Evolutionary conservation across 805 yeast species (phyloP).

Genomic region (Scheffersomyces ergatensis): DNA sequence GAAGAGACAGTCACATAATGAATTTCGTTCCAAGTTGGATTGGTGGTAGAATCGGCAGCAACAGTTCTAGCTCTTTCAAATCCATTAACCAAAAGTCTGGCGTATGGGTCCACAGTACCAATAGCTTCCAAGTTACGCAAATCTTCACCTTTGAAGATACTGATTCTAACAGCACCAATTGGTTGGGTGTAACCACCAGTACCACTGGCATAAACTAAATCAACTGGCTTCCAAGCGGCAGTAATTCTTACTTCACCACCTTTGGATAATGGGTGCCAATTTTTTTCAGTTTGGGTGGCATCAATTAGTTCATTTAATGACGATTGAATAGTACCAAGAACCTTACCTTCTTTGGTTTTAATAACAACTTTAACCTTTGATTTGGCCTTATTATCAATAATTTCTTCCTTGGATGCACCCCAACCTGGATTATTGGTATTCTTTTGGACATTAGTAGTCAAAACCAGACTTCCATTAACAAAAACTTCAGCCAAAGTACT

Average conservation of each 20-base stretch:
- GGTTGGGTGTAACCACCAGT: conserved; percentile 89
- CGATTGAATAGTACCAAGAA: conserved; percentile 58
- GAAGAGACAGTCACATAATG: conserved; percentile 81
- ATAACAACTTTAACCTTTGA: conserved; percentile 67
- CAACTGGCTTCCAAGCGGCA: conserved; percentile 86
- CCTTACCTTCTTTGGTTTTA: conserved; percentile 53
- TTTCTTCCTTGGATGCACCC: conserved; percentile 60
- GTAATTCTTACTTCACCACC: conserved; percentile 75
- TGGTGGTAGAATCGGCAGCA: conserved; percentile 58
- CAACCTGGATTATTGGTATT: conserved; percentile 67
- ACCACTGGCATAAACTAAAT: conserved; percentile 62
- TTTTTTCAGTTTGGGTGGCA: conserved; percentile 71
- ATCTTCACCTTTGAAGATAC: conserved; percentile 66
- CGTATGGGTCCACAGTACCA: conserved; percentile 92
- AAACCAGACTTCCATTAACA: conserved; percentile 57
- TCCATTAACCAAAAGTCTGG: conserved; percentile 75
- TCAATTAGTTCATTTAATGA: conserved; percentile 67
- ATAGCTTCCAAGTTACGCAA: conserved; percentile 82
- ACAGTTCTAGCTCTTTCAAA: conserved; percentile 74
- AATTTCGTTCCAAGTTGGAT: conserved; percentile 85
- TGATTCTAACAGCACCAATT: conserved; percentile 83
- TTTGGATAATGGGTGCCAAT: conserved; percentile 69
- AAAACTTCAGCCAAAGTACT: conserved; percentile 71
- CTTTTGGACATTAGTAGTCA: conserved; percentile 58
- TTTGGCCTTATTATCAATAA: conserved; percentile 69